Conservation (phyloP, 2,329 filamentous ascomycete species). For the Ceratocystis ficicola region DNA sequence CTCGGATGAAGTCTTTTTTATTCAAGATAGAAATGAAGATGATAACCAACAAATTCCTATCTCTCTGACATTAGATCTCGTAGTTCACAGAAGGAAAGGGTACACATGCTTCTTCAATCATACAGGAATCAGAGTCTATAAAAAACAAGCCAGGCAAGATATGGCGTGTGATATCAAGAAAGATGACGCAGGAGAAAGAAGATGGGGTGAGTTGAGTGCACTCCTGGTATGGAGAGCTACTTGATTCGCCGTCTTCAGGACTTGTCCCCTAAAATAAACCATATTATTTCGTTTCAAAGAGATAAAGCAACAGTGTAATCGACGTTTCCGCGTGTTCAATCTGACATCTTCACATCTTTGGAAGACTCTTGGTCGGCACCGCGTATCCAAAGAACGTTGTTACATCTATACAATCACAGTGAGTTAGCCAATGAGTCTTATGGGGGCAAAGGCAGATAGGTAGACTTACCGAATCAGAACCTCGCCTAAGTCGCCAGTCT, state of each 20-base stretch:
- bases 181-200: constrained; percentile 8
- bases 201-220: background rate
- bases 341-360: constrained; percentile 46
- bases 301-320: background rate
- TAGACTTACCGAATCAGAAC: constrained; percentile 69
- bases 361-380: constrained; percentile 37
- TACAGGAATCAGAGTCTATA: constrained; percentile 14
- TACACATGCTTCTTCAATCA: constrained; percentile 9
- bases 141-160: constrained; percentile 18
- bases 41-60: background rate
- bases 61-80: background rate
- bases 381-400: constrained; percentile 93
- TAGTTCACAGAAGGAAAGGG: background rate
- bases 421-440: constrained; percentile 1
- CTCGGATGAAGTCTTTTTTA: background rate
- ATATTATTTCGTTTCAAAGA: constrained; percentile 13
- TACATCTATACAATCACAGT: constrained; percentile 48
- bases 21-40: background rate
- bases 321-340: constrained; percentile 27
- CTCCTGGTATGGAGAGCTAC: background rate
- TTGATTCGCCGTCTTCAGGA: background rate
- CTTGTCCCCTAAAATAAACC: background rate
- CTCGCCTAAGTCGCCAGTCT: constrained; percentile 72
- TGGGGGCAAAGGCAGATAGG: background rate
- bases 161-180: constrained; percentile 21